These are phyloP conservation scores for Botrytis medusae DNA, from an alignment of 2,329 filamentous ascomycete species.

Conservation along the genomic window DNA sequence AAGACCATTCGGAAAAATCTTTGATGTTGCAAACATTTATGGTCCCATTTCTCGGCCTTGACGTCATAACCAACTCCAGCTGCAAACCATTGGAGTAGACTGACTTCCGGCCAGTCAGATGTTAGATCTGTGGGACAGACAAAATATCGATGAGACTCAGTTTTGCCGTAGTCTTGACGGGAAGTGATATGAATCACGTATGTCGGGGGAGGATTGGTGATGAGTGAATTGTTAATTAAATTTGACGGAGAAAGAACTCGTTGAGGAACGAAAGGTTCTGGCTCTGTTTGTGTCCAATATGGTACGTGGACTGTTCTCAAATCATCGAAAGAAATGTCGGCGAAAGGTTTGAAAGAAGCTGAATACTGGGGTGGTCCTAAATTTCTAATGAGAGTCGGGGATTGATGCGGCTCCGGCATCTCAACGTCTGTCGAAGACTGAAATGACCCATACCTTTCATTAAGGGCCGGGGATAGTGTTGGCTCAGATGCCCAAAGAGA, in stretches of 20 bases:
- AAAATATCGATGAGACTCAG: constrained; percentile 37
- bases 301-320: neutral
- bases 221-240: constrained; percentile 33
- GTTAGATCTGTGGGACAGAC: constrained; percentile 29
- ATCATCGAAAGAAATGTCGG: constrained; percentile 12
- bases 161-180: constrained; percentile 34
- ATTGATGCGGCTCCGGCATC: neutral
- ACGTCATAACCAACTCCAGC: constrained; percentile 32
- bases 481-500: neutral
- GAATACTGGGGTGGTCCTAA: neutral
- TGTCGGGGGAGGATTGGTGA: constrained; percentile 22
- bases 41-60: constrained; percentile 35
- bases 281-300: neutral
- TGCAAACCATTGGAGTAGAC: constrained; percentile 34
- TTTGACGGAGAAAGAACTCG: constrained; percentile 29
- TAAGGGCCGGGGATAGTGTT: neutral
- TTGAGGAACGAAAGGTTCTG: constrained; percentile 20
- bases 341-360: neutral
- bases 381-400: neutral
- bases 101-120: constrained; percentile 34
- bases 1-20: constrained; percentile 35
- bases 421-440: neutral
- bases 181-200: constrained; percentile 36
- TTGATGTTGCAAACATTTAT: constrained; percentile 33
- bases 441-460: neutral